Conservation (phyloP, 352 stramenopile genomes). For the Globisporangium cylindrosporum region DNA sequence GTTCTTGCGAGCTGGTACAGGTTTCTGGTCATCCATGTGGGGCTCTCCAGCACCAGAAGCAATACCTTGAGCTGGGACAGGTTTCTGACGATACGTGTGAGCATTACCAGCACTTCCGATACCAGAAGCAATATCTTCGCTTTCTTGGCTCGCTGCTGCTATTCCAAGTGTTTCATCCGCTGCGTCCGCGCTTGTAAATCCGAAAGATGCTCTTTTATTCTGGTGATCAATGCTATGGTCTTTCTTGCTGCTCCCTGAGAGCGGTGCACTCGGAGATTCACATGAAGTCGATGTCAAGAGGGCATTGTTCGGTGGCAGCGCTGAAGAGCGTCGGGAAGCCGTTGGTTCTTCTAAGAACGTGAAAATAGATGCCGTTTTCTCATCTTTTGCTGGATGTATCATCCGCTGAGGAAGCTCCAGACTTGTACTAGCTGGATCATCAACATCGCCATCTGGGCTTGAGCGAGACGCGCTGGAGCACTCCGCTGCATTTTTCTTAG, state of each 20-base stretch:
- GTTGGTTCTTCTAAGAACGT: background rate
- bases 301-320: background rate
- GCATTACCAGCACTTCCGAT: too few species aligned
- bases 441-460: background rate
- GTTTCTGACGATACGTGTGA: too few species aligned
- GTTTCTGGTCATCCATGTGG: background rate
- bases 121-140: background rate
- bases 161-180: background rate
- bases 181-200: too few species aligned
- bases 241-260: background rate
- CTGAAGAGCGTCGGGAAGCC: background rate
- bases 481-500: background rate
- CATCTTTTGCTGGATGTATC: background rate
- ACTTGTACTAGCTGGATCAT: background rate
- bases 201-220: background rate
- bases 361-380: background rate
- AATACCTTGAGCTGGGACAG: too few species aligned
- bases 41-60: background rate
- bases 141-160: background rate
- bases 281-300: background rate
- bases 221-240: background rate
- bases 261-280: background rate
- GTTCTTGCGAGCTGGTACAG: constrained; percentile 16
- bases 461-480: background rate
- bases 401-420: too few species aligned